Percentiles rank a stretch among this genome's conserved stretches.
Evolutionary conservation across 768 basidiomycete species (phyloP).

Genomic region (Termitomyces sp.): DNA sequence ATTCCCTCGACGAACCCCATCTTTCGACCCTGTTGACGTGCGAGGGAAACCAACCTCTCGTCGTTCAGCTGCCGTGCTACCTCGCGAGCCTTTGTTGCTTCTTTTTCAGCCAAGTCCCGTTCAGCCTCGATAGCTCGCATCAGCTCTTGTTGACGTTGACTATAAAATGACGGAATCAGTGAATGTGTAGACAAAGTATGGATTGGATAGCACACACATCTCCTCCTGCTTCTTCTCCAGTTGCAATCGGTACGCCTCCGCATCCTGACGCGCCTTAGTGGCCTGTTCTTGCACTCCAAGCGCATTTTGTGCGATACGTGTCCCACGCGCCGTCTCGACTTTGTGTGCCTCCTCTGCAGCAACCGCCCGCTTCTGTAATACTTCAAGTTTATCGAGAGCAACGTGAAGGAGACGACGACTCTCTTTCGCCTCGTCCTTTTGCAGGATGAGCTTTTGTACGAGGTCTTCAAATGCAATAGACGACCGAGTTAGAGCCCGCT

Average conservation of each 20-base stretch:
- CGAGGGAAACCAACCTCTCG: constrained; percentile 44
- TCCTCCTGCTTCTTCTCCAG: constrained; percentile 22
- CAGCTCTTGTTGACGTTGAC: constrained; percentile 21
- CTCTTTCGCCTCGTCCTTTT: constrained; percentile 25
- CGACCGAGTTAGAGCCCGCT: constrained; percentile 20
- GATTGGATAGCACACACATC: constrained; percentile 17
- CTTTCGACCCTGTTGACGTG: constrained; percentile 52
- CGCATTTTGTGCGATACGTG: constrained; percentile 22
- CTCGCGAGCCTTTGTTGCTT: constrained; percentile 38
- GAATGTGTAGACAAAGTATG: not conserved
- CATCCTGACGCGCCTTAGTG: constrained; percentile 22
- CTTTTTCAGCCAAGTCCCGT: constrained; percentile 28
- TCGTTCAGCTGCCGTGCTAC: constrained; percentile 53
- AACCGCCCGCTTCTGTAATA: constrained; percentile 12
- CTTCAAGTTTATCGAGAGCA: constrained; percentile 23
- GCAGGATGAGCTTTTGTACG: constrained; percentile 19
- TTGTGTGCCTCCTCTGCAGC: constrained; percentile 13
- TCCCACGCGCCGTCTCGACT: constrained; percentile 17
- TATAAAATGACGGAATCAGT: not conserved
- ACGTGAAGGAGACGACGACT: constrained; percentile 23
- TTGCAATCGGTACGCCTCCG: constrained; percentile 21
- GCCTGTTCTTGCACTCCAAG: constrained; percentile 25
- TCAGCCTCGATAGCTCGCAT: constrained; percentile 25
- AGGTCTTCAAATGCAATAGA: constrained; percentile 22
- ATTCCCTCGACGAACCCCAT: constrained; percentile 45